A percentile compares a stretch with the other conserved stretches of the same genome.
Evolutionary conservation across 1,284 basidiomycete genomes (phyloP).

Genomic region (Acaromyces ingoldii): DNA sequence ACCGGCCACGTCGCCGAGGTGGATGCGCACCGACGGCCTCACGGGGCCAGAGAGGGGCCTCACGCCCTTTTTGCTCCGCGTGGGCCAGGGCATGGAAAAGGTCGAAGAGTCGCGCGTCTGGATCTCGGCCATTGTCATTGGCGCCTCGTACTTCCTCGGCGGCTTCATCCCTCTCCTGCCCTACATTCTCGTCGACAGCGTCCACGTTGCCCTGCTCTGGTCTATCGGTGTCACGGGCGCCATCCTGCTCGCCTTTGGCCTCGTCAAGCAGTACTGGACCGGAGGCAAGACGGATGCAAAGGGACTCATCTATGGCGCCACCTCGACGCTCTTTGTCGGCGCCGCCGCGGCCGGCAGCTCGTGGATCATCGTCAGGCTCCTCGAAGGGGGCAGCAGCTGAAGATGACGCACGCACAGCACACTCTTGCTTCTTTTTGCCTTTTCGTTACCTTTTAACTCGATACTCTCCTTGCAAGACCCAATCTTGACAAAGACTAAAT

Average conservation of each 20-base stretch:
- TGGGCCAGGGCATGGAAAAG: conserved; percentile 38
- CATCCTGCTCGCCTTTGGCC: conserved; percentile 39
- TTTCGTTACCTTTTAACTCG: too few species aligned
- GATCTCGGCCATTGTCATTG: conserved; percentile 35
- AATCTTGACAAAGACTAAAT: too few species aligned
- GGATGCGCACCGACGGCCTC: conserved; percentile 4
- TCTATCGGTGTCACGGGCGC: conserved; percentile 39
- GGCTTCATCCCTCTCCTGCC: conserved; percentile 41
- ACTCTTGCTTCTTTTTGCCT: too few species aligned
- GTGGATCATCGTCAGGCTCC: conserved; percentile 72
- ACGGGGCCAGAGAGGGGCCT: conserved; percentile 19
- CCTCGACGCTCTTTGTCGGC: conserved; percentile 83
- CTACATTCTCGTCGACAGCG: conserved; percentile 37
- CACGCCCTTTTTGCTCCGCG: conserved; percentile 39
- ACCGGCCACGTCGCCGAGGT: neutral
- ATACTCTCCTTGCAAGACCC: too few species aligned
- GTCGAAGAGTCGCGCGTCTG: conserved; percentile 37
- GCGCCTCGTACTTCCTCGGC: conserved; percentile 37
- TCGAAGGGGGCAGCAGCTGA: too few species aligned
- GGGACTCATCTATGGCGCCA: conserved; percentile 69
- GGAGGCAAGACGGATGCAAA: conserved; percentile 29
- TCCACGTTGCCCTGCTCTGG: conserved; percentile 21
- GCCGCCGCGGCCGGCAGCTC: conserved; percentile 83
- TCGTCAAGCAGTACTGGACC: conserved; percentile 37
- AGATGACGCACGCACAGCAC: too few species aligned